Evolutionary conservation across 805 yeast genomes (phyloP).

Genomic region (Candida nonsorbophila): DNA sequence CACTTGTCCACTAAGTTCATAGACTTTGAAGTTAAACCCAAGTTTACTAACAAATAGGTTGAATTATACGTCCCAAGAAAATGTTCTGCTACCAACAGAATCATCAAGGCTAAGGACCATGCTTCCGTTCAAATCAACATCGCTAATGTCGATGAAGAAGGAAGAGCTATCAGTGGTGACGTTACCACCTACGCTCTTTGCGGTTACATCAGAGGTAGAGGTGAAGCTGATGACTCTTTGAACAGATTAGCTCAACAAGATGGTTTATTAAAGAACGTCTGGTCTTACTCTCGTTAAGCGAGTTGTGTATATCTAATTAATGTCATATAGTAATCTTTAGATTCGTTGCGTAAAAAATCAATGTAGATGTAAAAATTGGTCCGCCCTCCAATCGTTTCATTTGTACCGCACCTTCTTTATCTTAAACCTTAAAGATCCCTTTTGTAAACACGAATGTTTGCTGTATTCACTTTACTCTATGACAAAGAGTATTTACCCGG

Average conservation of each 20-base stretch:
- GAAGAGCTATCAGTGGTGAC: slow-evolving; percentile 88
- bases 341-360: slow-evolving; percentile 7
- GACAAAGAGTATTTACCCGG: slow-evolving; percentile 53
- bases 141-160: slow-evolving; percentile 96
- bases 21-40: too few species aligned
- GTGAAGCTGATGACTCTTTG: slow-evolving; percentile 98
- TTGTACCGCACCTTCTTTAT: background rate
- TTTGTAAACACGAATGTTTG: too few species aligned
- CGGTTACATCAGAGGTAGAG: slow-evolving; percentile 97
- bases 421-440: background rate
- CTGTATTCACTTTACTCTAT: slow-evolving; percentile 46
- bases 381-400: background rate
- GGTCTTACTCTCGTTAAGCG: slow-evolving; percentile 87
- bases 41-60: slow-evolving; percentile 62
- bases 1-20: too few species aligned
- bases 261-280: slow-evolving; percentile 95
- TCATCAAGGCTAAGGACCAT: slow-evolving; percentile 99
- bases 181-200: slow-evolving; percentile 93
- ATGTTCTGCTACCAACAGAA: slow-evolving; percentile 99
- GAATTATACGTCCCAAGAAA: slow-evolving; percentile 99
- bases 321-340: slow-evolving; percentile 10
- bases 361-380: slow-evolving; percentile 1
- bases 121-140: slow-evolving; percentile 98
- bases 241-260: slow-evolving; percentile 99
- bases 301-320: slow-evolving; percentile 20